Base-by-base conservation (phyloP, 2,329 filamentous ascomycete species). In the Talaromyces albobiverticillius region DNA sequence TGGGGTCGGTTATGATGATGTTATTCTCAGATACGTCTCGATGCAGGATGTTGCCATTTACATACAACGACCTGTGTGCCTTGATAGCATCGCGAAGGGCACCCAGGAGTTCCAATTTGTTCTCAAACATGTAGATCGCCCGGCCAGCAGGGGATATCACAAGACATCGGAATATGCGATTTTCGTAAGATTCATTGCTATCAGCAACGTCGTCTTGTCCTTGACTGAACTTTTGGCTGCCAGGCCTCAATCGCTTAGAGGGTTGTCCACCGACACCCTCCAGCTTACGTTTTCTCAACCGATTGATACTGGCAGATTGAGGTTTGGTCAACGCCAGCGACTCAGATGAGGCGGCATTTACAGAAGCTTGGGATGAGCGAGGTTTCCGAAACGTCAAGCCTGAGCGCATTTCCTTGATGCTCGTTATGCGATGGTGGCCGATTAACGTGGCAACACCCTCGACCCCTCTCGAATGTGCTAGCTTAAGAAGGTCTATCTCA, bases 21-120 rank as follows among this genome's bases (percentile, higher is more conserved):
- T 73, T 75, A n/a, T 66, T 63, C 1, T 65, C 58, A 0, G 67
- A 75, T 13, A 76, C 67, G 34, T 75, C 67, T 29, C 60, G 60
- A 54, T 76, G 66, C 8, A 75, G 64, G 49, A 75, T 71, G 5
- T 63, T 61, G 10, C 66, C 64, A 4, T 67, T 52, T 0, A 61
- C 11, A 26, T 69, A 67, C 0, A 76, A 60, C 14, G 65, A 71
- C n/a, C 55, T 61, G 50, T 75, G 66, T n/a, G 62, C 71, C n/a
- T 58, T 68, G 48, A 75, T 66, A 13, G 65, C 65, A 51, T 75
- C 71, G 4, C 64, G 63, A 16, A 69, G 55, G 1, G 62, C 64
- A 42, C 64, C 57, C 1, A 77, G 61, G 9, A 77, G 58, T 55
- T 76, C 69, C 34, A 13, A 34, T 8, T 64, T 53, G 2, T 62